These are phyloP conservation scores for Eurotiales sp. DNA, from an alignment of 2,329 filamentous ascomycete species.

Conservation along the genomic window DNA sequence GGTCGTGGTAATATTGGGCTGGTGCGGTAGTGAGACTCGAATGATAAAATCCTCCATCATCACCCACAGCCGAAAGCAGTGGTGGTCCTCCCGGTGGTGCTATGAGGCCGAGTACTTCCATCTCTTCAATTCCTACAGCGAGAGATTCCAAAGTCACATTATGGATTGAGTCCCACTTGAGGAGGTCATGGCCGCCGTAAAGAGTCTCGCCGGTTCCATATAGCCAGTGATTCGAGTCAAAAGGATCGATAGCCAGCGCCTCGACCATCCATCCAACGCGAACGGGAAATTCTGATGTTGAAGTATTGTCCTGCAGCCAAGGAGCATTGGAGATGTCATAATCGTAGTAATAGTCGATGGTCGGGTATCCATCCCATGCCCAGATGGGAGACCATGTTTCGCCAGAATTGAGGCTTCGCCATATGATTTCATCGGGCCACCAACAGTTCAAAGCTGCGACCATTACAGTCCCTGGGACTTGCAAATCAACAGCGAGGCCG, in stretches of 20 bases:
- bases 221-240: conserved; percentile 58
- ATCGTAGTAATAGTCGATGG: conserved; percentile 46
- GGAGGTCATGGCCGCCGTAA: conserved; percentile 53
- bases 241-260: conserved; percentile 54
- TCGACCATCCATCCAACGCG: conserved; percentile 60
- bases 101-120: conserved; percentile 48
- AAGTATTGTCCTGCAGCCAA: conserved; percentile 52
- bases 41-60: conserved; percentile 49
- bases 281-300: conserved; percentile 23
- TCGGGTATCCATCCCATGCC: conserved; percentile 49
- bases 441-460: conserved; percentile 57
- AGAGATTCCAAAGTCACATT: conserved; percentile 51
- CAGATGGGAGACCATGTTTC: conserved; percentile 54
- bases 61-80: conserved; percentile 50
- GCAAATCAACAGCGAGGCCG: conserved; percentile 52
- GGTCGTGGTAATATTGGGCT: conserved; percentile 44
- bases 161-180: conserved; percentile 50
- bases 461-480: conserved; percentile 54
- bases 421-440: conserved; percentile 58
- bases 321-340: conserved; percentile 49
- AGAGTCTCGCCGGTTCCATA: conserved; percentile 59
- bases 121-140: conserved; percentile 55
- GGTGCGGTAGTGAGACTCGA: conserved; percentile 42
- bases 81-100: conserved; percentile 51
- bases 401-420: conserved; percentile 54